Percentiles rank a stretch among this genome's conserved stretches.
phyloP scores from a whole-genome alignment of 2,329 filamentous ascomycete species.

The Aspergillus versicolor region DNA sequence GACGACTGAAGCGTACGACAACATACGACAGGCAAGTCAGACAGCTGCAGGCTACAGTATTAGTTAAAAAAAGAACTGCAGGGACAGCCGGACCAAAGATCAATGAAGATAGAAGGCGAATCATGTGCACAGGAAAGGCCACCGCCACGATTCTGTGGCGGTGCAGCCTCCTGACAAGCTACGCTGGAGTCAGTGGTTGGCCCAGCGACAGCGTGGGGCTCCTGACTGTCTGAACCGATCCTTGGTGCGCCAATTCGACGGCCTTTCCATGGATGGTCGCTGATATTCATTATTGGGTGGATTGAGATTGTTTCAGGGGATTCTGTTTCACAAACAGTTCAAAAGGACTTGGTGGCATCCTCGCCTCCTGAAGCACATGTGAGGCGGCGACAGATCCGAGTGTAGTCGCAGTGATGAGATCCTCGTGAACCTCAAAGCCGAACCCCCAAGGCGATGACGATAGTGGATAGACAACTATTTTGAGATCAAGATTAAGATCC shows the following conservation, averaged over 20 bases:
- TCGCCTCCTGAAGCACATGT: not conserved
- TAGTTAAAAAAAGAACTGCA: slow-evolving; percentile 10
- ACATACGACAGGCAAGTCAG: not conserved
- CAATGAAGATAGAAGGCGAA: not conserved
- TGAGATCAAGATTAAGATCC: not conserved
- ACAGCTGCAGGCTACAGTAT: slow-evolving; percentile 5
- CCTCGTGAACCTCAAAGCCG: not conserved
- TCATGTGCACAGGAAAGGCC: not conserved
- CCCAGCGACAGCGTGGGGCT: slow-evolving; percentile 1
- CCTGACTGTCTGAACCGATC: not conserved
- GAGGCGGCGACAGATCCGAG: not conserved
- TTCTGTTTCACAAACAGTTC: not conserved
- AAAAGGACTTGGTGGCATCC: not conserved
- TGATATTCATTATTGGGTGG: not conserved
- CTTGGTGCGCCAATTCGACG: not conserved
- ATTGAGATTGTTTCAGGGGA: not conserved
- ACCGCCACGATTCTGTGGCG: slow-evolving; percentile 7
- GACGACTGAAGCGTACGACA: not conserved
- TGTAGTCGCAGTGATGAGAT: not conserved
- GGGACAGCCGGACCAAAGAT: not conserved
- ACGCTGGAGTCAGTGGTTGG: not conserved
- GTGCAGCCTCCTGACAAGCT: not conserved
- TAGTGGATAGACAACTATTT: not conserved
- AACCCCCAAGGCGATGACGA: not conserved
- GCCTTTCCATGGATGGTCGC: not conserved